Base-by-base conservation (phyloP, 179 eudicot genomes). In the Spergularia azorica region DNA sequence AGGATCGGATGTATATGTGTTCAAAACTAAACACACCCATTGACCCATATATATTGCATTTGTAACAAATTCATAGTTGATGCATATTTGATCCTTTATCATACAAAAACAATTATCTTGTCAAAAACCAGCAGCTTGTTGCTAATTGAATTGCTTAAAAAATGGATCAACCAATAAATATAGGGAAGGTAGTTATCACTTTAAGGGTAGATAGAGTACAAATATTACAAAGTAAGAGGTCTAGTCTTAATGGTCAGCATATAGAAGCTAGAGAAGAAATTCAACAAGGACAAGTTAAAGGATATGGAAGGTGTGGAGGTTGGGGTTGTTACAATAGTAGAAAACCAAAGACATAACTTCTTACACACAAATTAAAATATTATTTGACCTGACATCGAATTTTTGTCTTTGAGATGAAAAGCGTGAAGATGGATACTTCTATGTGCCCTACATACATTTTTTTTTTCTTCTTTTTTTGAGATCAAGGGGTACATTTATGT, bases 251-350 rank as follows among this genome's bases (percentile, higher is more conserved):
- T 36, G 63, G 46, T 20, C 74, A 36, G 54, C 57, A 68, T 26
- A 72, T 76, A 69, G 58, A 58, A 62, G 71, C 80, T 77, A 55
- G 72, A 67, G 74, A 77, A 75, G 83, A 70, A 75, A 76, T 63
- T 81, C 76, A 81, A 81, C 60, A 62, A 67, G 73, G 56, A 68
- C 76, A 81, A 81, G 81, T 48, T 81, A 77, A 67, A 56, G 50
- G 57, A 63, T 51, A 63, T 38, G 65, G 71, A 77, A 54, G 75
- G 80, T 81, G 55, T 51, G 78, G 81, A 26, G 75, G 84, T 77
- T 81, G 78, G 39, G 78, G 84, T 77, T 70, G 84, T 81, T 77
- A 56, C 66, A 77, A 73, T 63, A 51, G 80, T 77, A 50, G 84
- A 81, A 81, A 71, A 65, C 73, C 77, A 70, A 61, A 17, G 52